Base-by-base conservation (phyloP, 129 eudicot genomes). In the Helianthus tuberosus region DNA sequence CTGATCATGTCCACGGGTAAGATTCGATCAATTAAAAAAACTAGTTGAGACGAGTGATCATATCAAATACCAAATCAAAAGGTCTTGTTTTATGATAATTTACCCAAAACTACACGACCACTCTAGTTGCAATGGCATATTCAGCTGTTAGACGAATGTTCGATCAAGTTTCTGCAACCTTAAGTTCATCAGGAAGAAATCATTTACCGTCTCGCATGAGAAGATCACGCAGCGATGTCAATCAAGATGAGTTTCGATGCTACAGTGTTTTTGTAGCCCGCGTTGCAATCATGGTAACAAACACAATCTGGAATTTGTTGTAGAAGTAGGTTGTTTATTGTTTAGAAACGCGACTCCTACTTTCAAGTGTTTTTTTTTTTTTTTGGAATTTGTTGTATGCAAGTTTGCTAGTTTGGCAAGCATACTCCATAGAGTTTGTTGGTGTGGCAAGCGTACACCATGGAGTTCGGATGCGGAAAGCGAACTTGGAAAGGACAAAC, bases 231-330 rank as follows among this genome's bases (percentile, higher is more conserved):
- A 76, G 86, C 32, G 89, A 87, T 68, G 81, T 82, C 65, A 80
- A 84, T 62, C 83, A 80, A 66, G 92, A 88, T 47, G 89, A 90
- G 27, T 70, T 81, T 69, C 89, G 75, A 51, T 88, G 77, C 77
- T 90, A 90, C 80, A 90, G 96, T 44, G 91, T 94, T 54, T 90
- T 83, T 66, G 93, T 88, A 0, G 98, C 95, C 36, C 98, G 98
- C 15, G 91, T 94, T 64, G 91, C 98, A 57, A 94, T 94, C 86
- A 94, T 94, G 98, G 98, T 90, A 76, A 78, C 77, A 43, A 64
- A 38, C 23, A 20, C 23, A 20, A 0, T 20, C 23, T 20, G 23
- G 23, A 20, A 20, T 20, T 20, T 20, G 23, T 20, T 20, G 23
- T 20, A 20, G 23, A 27, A 27, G 32, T 27, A 27, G 32, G 32